These are phyloP conservation scores for Colletotrichum simmondsii DNA, from an alignment of 2,329 filamentous ascomycete genomes.

Conservation along the genomic window DNA sequence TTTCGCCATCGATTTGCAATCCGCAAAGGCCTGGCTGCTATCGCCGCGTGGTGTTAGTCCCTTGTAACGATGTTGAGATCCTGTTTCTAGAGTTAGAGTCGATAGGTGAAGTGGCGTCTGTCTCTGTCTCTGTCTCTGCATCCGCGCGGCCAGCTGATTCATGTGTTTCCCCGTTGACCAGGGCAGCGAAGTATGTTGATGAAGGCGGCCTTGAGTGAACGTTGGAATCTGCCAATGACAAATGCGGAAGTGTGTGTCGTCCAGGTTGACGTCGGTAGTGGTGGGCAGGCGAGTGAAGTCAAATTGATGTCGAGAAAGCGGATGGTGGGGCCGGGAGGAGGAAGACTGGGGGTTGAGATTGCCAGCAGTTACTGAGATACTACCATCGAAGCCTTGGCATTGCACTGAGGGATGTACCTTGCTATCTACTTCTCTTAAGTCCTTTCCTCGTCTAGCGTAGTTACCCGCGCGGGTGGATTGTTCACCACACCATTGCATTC, in stretches of 20 bases:
- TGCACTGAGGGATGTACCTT: background rate
- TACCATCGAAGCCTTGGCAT: background rate
- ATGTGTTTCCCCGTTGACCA: constrained; percentile 8
- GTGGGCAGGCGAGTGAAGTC: constrained; percentile 1
- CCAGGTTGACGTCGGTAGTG: background rate
- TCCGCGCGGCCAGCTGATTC: constrained; percentile 21
- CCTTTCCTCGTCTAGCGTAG: background rate
- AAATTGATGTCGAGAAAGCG: constrained; percentile 1
- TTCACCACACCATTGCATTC: constrained; percentile 12
- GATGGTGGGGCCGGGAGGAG: constrained; percentile 1
- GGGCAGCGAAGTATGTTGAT: constrained; percentile 2
- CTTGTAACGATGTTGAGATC: background rate
- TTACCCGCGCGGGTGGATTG: constrained; percentile 27
- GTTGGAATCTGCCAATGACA: constrained; percentile 25
- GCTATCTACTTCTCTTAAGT: background rate
- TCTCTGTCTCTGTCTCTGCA: background rate
- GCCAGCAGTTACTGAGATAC: background rate
- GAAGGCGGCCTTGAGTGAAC: background rate
- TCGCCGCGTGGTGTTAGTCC: background rate
- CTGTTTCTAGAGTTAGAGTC: background rate
- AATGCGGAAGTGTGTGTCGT: background rate
- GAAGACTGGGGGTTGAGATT: background rate
- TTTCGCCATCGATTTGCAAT: background rate
- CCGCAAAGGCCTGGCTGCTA: background rate
- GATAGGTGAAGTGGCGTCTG: background rate